Conservation (phyloP, 306 rosid genomes). For the Cucumis hystrix region DNA sequence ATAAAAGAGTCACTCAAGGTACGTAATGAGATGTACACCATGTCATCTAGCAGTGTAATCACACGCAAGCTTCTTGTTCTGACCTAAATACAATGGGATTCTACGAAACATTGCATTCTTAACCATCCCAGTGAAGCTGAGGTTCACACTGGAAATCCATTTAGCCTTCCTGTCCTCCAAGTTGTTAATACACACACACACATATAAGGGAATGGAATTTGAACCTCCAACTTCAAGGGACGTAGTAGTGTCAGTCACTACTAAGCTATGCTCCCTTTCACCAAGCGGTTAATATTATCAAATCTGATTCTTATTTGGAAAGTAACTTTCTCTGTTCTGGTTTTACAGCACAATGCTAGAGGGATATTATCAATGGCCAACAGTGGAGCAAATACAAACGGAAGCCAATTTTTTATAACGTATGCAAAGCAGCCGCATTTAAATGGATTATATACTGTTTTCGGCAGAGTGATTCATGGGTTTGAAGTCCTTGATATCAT, state of each 20-base stretch:
- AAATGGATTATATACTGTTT: conserved; percentile 70
- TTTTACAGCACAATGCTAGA: conserved; percentile 78
- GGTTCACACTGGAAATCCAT: neutral
- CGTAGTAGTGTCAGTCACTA: too few relatives aligned
- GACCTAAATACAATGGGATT: neutral
- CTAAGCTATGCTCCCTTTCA: too few relatives aligned
- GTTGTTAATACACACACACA: neutral
- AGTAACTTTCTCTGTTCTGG: conserved; percentile 8
- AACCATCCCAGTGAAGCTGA: neutral
- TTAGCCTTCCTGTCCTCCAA: neutral
- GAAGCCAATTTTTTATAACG: conserved; percentile 74
- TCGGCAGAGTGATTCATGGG: conserved; percentile 92
- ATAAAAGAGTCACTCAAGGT: conserved; percentile 90
- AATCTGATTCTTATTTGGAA: neutral
- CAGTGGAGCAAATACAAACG: conserved; percentile 93
- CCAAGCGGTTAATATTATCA: neutral
- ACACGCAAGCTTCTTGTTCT: neutral
- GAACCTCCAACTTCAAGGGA: too few relatives aligned
- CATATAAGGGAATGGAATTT: too few relatives aligned
- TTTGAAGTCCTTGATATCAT: conserved; percentile 94
- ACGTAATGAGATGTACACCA: neutral
- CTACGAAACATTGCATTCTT: neutral
- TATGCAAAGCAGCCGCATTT: conserved; percentile 91
- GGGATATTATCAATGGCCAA: conserved; percentile 88
- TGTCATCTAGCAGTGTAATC: neutral